Evolutionary conservation across 495 filamentous ascomycete genomes (phyloP).

Genomic region (Xylaria cubensis): DNA sequence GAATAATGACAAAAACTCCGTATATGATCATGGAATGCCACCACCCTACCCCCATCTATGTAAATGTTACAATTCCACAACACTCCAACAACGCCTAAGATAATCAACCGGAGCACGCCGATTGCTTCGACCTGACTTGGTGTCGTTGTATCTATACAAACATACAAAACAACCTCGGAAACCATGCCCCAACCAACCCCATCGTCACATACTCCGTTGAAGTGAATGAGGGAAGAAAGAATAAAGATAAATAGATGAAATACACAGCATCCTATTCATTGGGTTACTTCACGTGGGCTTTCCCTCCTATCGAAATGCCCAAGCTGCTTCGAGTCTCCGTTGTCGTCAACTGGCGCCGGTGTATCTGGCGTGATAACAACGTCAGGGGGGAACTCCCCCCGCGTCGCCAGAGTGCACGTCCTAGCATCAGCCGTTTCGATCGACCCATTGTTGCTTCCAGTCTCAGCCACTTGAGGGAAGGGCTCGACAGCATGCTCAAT

Average conservation of each 20-base stretch:
- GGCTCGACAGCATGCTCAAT: conserved; percentile 2
- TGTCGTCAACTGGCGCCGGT: conserved; percentile 35
- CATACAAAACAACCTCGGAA: conserved; percentile 14
- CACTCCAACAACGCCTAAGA: conserved; percentile 22
- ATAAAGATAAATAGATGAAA: conserved; percentile 15
- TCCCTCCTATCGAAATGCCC: conserved; percentile 42
- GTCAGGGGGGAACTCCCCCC: conserved; percentile 36
- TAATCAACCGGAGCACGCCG: neutral
- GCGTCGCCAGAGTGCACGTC: neutral
- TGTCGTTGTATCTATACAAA: conserved; percentile 40
- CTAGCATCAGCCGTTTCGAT: neutral
- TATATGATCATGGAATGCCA: conserved; percentile 19
- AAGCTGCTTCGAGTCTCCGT: conserved; percentile 48
- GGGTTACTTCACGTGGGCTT: conserved; percentile 41
- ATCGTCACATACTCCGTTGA: neutral
- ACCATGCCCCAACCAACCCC: neutral
- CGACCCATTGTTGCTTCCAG: neutral
- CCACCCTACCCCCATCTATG: conserved; percentile 14
- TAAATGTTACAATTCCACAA: conserved; percentile 11
- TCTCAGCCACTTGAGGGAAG: neutral
- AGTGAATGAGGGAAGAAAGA: neutral
- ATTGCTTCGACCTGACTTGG: conserved; percentile 26
- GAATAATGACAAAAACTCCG: conserved; percentile 16
- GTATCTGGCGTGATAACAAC: conserved; percentile 52
- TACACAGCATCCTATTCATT: conserved; percentile 39